Base-by-base conservation (phyloP, 192 early-diverging fungal genomes). In the Umbelopsis vinacea region DNA sequence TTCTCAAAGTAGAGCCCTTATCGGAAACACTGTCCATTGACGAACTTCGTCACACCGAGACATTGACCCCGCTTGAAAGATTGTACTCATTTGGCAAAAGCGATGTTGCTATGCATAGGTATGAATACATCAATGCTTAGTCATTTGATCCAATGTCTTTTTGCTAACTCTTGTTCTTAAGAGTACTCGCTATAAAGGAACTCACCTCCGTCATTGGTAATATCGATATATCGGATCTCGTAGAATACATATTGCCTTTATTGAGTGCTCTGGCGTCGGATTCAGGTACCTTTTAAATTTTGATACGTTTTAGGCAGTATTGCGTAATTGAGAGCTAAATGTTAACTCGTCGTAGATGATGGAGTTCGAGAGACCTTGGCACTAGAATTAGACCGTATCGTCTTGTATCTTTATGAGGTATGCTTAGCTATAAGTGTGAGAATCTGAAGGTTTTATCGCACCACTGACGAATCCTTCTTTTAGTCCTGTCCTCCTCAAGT, bases 161-260 rank as follows among this genome's bases (percentile, higher is more conserved):
- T 38, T n/a, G n/a, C 55, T 68, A 3, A 63, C 2, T 29, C 26
- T 63, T 33, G 60, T 70, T 26, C 46, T 63, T 23, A 72, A 84
- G 83, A 77, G 53, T 80, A 22, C 72, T 76, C 21, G 79, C 75
- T 26, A 73, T 81, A 19, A 79, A 75, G 50, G 83, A 84, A 71
- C 38, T 84, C 38, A 50, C 83, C 21, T 66, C 52, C n/a, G 40
- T 69, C 10, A 53, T 84, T 26, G 52, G 71, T 69, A 76, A 77
- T 23, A 69, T 82, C 17, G 73, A 73, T 17, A 66, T 73, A 38
- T 47, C 66, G 17, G 83, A 84, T 24, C 78, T 81, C 14, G 73
- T 84, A 11, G 71, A 80, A 52, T 68, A 74, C 43, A 66, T 84
- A 46, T 21, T 84, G 69, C 78, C 83, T 10, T 40, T 84, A 29